phyloP scores from a whole-genome alignment of 1,139 yeast genomes.

The Pichiaceae sp. region DNA sequence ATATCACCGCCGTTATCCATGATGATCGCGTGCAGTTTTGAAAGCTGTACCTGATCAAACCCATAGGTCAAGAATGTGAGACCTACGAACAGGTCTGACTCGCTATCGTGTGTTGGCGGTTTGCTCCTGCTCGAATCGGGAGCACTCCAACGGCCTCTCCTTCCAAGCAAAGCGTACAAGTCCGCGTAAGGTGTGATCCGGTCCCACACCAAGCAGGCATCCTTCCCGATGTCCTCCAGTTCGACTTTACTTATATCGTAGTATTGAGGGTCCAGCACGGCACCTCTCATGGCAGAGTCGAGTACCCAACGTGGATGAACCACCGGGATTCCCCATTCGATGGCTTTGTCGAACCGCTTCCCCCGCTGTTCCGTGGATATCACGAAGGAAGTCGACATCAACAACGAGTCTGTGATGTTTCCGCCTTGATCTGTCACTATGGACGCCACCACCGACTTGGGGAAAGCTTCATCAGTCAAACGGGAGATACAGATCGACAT shows the following conservation, averaged over 20 bases:
- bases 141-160: no score
- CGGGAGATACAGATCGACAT: constrained; percentile 22
- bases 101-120: background rate
- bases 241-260: constrained; percentile 29
- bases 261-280: constrained; percentile 45
- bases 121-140: background rate
- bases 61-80: constrained; percentile 32
- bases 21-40: constrained; percentile 31
- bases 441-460: constrained; percentile 28
- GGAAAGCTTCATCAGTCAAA: constrained; percentile 13
- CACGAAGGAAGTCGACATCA: constrained; percentile 42
- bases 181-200: constrained; percentile 19
- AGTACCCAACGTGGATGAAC: constrained; percentile 72
- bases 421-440: constrained; percentile 52
- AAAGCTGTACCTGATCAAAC: constrained; percentile 28
- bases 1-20: constrained; percentile 35
- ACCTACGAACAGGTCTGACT: constrained; percentile 25
- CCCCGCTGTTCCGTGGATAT: constrained; percentile 50
- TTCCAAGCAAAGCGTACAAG: background rate
- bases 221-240: constrained; percentile 28
- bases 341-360: constrained; percentile 52
- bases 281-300: constrained; percentile 55
- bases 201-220: constrained; percentile 48
- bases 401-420: constrained; percentile 45
- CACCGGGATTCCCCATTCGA: constrained; percentile 59